Evolutionary conservation across 2,329 filamentous ascomycete species (phyloP).

Genomic region (Canariomyces notabilis): DNA sequence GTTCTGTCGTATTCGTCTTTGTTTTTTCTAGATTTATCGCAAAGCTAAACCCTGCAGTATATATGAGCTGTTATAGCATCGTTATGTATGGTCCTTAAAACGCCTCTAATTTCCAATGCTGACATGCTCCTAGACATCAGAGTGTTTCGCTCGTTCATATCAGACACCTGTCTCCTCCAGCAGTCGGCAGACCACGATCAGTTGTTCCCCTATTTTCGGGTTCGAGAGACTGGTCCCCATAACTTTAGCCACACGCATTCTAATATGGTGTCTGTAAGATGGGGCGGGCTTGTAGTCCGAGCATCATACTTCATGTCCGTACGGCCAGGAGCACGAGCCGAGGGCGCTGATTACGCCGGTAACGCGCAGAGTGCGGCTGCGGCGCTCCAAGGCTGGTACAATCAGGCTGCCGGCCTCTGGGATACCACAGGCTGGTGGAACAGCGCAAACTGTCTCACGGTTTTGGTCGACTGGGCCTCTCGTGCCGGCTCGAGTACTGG

Average conservation of each 20-base stretch:
- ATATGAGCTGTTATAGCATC: not conserved
- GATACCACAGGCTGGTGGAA: constrained; percentile 69
- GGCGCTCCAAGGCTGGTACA: constrained; percentile 58
- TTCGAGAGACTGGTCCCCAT: not conserved
- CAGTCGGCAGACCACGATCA: not conserved
- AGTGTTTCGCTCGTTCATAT: not conserved
- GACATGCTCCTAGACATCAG: too few species aligned
- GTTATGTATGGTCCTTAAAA: not conserved
- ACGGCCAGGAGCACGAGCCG: constrained; percentile 6
- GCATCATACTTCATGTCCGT: constrained; percentile 18
- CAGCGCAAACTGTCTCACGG: constrained; percentile 60
- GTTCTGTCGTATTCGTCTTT: too few species aligned
- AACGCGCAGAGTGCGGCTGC: constrained; percentile 33
- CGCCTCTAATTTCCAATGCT: not conserved
- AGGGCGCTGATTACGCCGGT: constrained; percentile 29
- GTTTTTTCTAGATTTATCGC: too few species aligned
- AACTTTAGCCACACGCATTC: not conserved
- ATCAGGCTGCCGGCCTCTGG: constrained; percentile 57
- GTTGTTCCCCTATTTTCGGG: not conserved
- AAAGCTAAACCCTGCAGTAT: not conserved
- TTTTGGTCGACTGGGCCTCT: constrained; percentile 50
- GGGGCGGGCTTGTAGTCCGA: constrained; percentile 24
- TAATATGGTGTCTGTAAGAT: constrained; percentile 23
- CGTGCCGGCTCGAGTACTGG: not conserved
- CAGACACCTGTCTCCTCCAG: not conserved